phyloP scores from a whole-genome alignment of 176 grass and related monocot species.

The Oryza punctata region DNA sequence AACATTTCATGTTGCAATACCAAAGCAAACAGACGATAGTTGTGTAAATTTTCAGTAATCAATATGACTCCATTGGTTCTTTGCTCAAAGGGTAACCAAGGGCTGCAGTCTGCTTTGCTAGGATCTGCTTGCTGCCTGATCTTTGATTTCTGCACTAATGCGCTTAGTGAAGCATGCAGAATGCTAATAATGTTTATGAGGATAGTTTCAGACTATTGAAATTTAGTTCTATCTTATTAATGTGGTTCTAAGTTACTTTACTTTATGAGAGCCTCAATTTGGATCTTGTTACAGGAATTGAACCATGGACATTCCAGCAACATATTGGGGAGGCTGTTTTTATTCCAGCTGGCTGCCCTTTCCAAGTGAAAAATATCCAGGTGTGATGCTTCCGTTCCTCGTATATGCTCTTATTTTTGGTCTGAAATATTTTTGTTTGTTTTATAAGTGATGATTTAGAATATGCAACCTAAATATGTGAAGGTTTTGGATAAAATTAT shows the following conservation, averaged over 20 bases:
- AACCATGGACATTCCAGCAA: conserved; percentile 76
- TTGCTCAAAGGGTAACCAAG: conserved; percentile 17
- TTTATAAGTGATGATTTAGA: conserved; percentile 15
- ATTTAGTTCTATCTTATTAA: conserved; percentile 12
- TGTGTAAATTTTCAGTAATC: conserved; percentile 19
- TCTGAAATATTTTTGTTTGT: conserved; percentile 11
- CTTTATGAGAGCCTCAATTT: conserved; percentile 15
- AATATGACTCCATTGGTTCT: not conserved
- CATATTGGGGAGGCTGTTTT: conserved; percentile 90
- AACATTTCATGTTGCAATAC: conserved; percentile 4
- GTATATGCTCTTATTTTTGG: conserved; percentile 21
- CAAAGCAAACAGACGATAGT: conserved; percentile 17
- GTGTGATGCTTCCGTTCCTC: conserved; percentile 39
- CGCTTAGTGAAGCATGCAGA: conserved; percentile 2
- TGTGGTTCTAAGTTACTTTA: conserved; percentile 26
- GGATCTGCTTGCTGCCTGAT: conserved; percentile 6
- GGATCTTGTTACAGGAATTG: conserved; percentile 65
- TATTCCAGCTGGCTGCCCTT: conserved; percentile 91
- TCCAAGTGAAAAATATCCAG: conserved; percentile 92
- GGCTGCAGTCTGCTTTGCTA: conserved; percentile 24
- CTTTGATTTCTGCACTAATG: not conserved
- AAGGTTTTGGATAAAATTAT: conserved; percentile 2
- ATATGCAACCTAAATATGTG: not conserved
- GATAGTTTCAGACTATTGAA: not conserved
- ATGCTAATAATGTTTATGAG: conserved; percentile 23